Base-by-base conservation (phyloP, 805 yeast species). In the Yarrowia phangngaensis region DNA sequence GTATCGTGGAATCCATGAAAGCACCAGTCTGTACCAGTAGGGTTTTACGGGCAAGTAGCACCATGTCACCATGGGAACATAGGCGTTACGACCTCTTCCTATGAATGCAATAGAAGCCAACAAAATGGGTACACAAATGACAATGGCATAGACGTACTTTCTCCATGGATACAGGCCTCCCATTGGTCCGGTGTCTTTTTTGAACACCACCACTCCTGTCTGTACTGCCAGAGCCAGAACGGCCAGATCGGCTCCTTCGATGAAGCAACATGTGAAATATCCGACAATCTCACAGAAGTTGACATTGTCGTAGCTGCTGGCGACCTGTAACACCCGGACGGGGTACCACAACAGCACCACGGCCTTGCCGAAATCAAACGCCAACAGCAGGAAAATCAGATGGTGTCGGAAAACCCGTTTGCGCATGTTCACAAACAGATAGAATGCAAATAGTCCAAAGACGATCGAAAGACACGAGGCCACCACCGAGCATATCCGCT, bases 201-300 rank as follows among this genome's bases (percentile, higher is more conserved):
- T 68, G 62, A 84, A 83, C 2, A 88, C 82, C 19, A 84, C 65
- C 24, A 87, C 59, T 22, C 77, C 84, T 5, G 90, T 82, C 64
- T 87, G 95, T 7, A 85, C 63, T 2, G 95, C 95, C 65, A 88
- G 84, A 26, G 82, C 71, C 23, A 86, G 67, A 48, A 85, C 85
- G 16, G 90, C 86, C 20, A 85, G 61, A 64, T 88, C 97, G 1
- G 87, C 85, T 16, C 94, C 95, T 64, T 84, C 92, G 13, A 82
- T 80, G 14, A 86, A 72, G 34, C 80, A 71, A 2, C 88, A 83
- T 0, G 94, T 81, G 63, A 85, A 76, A 70, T 83, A 87, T 2
- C 95, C 95, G 16, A 82, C 71, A 1, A 76, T 75, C 57, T 79
- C 76, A 55, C 81, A 78, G 56, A 81, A 78, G n/a, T 59, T 60